These are phyloP conservation scores for Colletotrichum higginsianum DNA, from an alignment of 2,329 filamentous ascomycete species.

Conservation along the genomic window DNA sequence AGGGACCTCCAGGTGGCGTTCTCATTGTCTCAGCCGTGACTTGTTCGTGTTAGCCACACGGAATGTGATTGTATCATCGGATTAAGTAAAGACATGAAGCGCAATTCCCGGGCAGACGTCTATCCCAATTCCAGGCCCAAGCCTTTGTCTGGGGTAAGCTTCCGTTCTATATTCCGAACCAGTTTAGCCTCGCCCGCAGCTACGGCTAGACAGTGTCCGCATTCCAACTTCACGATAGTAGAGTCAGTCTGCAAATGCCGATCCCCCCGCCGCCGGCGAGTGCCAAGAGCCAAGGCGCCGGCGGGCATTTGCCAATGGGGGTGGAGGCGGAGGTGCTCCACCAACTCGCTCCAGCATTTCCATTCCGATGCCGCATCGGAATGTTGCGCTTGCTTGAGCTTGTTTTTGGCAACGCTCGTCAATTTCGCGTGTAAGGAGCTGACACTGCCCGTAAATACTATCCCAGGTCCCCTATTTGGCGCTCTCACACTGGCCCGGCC, in stretches of 20 bases:
- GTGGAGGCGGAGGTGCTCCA: background rate
- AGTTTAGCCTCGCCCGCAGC: background rate
- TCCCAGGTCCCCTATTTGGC: background rate
- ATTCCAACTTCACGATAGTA: background rate
- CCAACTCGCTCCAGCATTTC: background rate
- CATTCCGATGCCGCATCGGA: background rate
- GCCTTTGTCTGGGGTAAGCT: no score
- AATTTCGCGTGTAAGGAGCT: background rate
- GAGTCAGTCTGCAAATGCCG: background rate
- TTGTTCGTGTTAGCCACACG: background rate
- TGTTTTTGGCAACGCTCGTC: background rate
- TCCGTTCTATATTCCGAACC: background rate
- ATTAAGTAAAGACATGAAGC: background rate
- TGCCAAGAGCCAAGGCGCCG: constrained; percentile 13
- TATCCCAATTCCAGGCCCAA: background rate
- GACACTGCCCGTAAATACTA: background rate
- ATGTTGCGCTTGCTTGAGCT: background rate
- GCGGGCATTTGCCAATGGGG: background rate
- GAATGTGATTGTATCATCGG: background rate
- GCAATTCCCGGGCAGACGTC: no score
- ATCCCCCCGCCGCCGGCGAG: background rate
- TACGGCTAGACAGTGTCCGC: background rate
- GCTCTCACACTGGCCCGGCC: no score
- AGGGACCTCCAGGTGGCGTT: background rate
- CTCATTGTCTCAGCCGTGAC: constrained; percentile 1